phyloP scores from a whole-genome alignment of 2,329 filamentous ascomycete species.

The Fusarium hainanense region DNA sequence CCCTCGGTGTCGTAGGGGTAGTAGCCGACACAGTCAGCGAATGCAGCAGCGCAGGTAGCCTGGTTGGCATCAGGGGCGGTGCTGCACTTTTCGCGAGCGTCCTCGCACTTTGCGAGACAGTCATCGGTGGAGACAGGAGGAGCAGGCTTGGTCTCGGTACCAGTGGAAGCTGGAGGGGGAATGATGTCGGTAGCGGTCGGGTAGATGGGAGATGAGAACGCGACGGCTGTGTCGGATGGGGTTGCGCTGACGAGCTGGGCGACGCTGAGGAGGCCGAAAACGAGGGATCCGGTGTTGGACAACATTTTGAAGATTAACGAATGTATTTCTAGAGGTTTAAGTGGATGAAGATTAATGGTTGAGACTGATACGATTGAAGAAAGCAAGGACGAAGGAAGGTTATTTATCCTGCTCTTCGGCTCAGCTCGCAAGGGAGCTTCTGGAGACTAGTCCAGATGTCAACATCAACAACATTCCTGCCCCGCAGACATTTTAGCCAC shows the following conservation, averaged over 20 bases:
- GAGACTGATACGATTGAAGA: not conserved
- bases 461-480: conserved; percentile 1
- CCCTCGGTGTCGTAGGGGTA: not conserved
- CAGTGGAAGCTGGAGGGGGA: not conserved
- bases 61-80: conserved; percentile 11
- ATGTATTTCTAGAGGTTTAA: not conserved
- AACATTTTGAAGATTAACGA: conserved; percentile 6
- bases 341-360: not conserved
- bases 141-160: not conserved
- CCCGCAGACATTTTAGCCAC: not conserved
- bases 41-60: conserved; percentile 2
- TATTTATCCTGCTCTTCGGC: not conserved
- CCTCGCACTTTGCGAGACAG: conserved; percentile 7
- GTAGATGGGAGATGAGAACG: not conserved
- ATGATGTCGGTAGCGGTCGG: conserved; percentile 10
- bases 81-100: not conserved
- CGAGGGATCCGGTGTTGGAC: conserved; percentile 17
- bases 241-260: conserved; percentile 10
- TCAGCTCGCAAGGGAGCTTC: not conserved
- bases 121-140: conserved; percentile 1
- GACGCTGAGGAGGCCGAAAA: conserved; percentile 12
- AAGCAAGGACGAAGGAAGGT: not conserved
- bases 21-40: conserved; percentile 3
- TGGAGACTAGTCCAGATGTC: not conserved
- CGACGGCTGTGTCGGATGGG: not conserved